Base-by-base conservation (phyloP, 805 yeast species). In the Saturnispora dispora region DNA sequence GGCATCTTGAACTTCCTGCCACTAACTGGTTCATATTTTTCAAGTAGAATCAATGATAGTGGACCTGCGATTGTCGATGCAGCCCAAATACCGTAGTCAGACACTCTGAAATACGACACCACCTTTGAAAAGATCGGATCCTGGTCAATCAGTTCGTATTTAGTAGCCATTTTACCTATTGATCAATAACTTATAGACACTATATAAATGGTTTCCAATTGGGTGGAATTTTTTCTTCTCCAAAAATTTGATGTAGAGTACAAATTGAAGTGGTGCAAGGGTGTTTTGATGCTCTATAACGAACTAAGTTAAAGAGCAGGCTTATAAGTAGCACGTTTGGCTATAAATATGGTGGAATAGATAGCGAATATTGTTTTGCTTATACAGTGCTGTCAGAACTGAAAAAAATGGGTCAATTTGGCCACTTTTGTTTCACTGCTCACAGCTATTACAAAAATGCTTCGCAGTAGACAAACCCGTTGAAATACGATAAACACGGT, bases 51-150 rank as follows among this genome's bases (percentile, higher is more conserved):
- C 53, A 77, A 60, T 25, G 73, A 63, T 18, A 72, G 63, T 5
- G 86, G 86, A 23, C 75, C 79, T 3, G 73, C 70, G 10, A 67
- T 75, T 1, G 82, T 71, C 35, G 74, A 67, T 6, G 67, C 67
- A 4, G 71, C 78, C 74, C 79, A 66, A 18, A 72, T 65, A 7
- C 72, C 75, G 60, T 77, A 78, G 69, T 87, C 96, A 13, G 82
- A 71, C 20, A 77, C 65, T 63, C 96, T 76, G 70, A 86, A 78
- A 70, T 82, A 88, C 44, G 79, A 70, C 13, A 87, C 81, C 30
- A 88, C 95, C 53, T 86, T 75, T 37, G 65, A 62, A 69, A 87
- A 85, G 57, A 81, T 81, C 30, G 96, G 96, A 65, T 87, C 96
- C 48, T 77, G 73, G 64, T 87, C 96, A 60, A 87, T 88, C 45